Evolutionary conservation across 768 basidiomycete genomes (phyloP), one percentile per base, ranked within the genome.

Genomic region (Lentinula boryana): DNA sequence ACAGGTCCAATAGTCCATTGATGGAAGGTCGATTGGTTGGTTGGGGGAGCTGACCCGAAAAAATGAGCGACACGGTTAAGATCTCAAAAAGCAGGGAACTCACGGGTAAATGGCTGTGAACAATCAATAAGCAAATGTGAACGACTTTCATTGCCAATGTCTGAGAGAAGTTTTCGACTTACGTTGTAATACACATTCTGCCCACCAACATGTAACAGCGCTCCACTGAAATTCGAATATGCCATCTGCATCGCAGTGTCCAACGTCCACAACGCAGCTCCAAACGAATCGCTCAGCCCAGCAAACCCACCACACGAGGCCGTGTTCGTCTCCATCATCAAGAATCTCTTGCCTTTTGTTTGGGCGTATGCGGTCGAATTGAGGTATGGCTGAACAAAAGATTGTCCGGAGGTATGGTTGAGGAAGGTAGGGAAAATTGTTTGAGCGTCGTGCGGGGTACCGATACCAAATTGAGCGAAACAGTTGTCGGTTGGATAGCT

Each of bases 271-370:
- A 89, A 71, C 3, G 85, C 83, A 0, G 82, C 84, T 1, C 80
- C 84, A 65, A 86, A 88, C 10, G 79, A 78, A 64, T 88, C 82
- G 49, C 80, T 82, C 35, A 88, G 70, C 0, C 86, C 88, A 4
- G 80, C 68, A 67, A 88, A 87, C 31, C 87, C 87, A 69, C 86
- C 86, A 69, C 87, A 88, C 33, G 82, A 84, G 1, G 85, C 86
- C 0, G 84, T 83, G 65, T 88, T 88, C 12, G 84, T 87, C 71
- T 90, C 88, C 63, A 88, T 79, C 85, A 89, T 87, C 56, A 86
- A 65, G 36, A 88, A 70, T 18, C 78, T 77, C 63, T 82, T 79
- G 2, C 72, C 69, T 36, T 72, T 72, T 0, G 41, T 27, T 36
- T 56, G 74, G 0, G 84, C 83, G 13, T 75, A 75, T 56, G 65